Evolutionary conservation across 495 filamentous ascomycete species (phyloP).

Genomic region (Endocarpon pusillum): DNA sequence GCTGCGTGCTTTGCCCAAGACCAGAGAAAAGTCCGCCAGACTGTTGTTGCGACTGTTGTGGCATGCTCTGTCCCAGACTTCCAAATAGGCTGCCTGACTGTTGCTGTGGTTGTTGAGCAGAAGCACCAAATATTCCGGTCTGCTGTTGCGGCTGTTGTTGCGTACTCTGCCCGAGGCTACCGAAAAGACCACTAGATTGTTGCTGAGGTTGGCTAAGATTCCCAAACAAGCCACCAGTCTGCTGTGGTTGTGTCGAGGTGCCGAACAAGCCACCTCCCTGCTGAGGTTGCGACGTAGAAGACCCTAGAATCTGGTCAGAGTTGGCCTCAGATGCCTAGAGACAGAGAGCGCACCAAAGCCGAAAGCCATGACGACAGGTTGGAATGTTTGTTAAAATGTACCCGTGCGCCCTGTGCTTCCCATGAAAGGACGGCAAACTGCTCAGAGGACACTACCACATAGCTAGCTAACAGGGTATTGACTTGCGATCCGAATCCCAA

Average conservation of each 20-base stretch:
- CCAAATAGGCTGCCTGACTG: conserved; percentile 5
- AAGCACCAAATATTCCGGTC: conserved; percentile 19
- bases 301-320: conserved; percentile 16
- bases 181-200: conserved; percentile 23
- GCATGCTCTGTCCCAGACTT: conserved; percentile 3
- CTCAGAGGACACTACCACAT: no score
- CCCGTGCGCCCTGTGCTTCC: conserved; percentile 8
- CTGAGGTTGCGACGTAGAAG: conserved; percentile 14
- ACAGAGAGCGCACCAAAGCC: conserved; percentile 10
- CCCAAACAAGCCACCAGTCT: conserved; percentile 16
- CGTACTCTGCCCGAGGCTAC: conserved; percentile 9
- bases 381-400: conserved; percentile 2
- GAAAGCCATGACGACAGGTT: conserved; percentile 4
- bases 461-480: no score
- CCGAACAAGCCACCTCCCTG: conserved; percentile 20
- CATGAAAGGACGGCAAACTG: no score
- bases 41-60: conserved; percentile 3
- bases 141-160: conserved; percentile 16
- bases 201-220: conserved; percentile 13
- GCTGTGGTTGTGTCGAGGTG: conserved; percentile 13
- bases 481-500: no score
- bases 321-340: conserved; percentile 9
- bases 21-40: conserved; percentile 12
- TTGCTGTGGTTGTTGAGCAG: conserved; percentile 2
- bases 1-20: conserved; percentile 17